phyloP scores from a whole-genome alignment of 257 asterid genomes.

The Cruciata laevipes region DNA sequence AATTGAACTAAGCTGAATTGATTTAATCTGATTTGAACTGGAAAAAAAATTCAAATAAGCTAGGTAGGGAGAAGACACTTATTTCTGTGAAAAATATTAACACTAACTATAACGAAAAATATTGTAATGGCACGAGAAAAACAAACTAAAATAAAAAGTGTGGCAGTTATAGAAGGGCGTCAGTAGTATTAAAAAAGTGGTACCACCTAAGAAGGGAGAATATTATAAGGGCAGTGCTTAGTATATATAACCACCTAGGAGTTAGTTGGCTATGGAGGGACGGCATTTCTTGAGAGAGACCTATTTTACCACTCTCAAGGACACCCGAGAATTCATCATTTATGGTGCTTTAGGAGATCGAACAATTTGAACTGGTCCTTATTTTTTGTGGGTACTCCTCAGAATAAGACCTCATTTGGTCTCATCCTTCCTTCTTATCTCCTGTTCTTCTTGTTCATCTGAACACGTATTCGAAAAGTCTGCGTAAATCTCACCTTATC shows the following conservation, averaged over 20 bases:
- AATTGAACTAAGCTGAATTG: too few relatives aligned
- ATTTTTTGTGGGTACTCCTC: conserved; percentile 3
- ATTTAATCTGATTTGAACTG: too few relatives aligned
- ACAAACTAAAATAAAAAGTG: too few relatives aligned
- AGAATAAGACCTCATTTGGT: conserved; percentile 31
- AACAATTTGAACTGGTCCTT: conserved; percentile 10
- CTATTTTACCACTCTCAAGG: conserved; percentile 21
- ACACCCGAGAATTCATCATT: not conserved
- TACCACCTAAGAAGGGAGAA: not conserved
- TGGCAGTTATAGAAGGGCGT: too few relatives aligned
- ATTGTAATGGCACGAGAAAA: too few relatives aligned
- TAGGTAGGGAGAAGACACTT: too few relatives aligned
- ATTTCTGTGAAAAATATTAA: too few relatives aligned
- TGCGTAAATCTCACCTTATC: too few relatives aligned
- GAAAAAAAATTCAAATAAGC: too few relatives aligned
- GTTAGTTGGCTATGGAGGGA: conserved; percentile 16
- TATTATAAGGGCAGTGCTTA: not conserved
- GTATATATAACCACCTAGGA: conserved; percentile 3
- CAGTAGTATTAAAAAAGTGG: not conserved
- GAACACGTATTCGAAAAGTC: too few relatives aligned
- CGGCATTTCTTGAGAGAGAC: conserved; percentile 28
- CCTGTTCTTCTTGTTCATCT: not conserved
- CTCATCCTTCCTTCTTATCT: conserved; percentile 17
- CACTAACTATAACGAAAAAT: too few relatives aligned
- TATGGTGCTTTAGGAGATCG: conserved; percentile 7